These are phyloP conservation scores for Botrytis cinerea DNA, from an alignment of 2,329 filamentous ascomycete species.

Conservation along the genomic window DNA sequence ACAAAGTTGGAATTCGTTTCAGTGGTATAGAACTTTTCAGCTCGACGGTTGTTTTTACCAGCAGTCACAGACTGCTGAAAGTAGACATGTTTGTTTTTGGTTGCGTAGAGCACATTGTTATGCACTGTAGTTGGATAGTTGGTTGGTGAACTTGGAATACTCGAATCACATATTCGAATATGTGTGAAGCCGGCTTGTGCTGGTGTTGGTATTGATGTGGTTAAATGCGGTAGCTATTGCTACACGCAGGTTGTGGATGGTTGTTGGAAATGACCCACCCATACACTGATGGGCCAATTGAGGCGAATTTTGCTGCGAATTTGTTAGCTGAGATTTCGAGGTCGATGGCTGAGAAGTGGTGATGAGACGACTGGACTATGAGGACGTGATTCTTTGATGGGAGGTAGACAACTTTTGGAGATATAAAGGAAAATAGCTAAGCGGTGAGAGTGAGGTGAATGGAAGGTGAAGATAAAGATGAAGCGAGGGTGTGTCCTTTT, in stretches of 20 bases:
- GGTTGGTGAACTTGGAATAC: not conserved
- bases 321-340: not conserved
- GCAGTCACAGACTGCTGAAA: not conserved
- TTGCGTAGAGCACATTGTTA: not conserved
- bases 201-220: not conserved
- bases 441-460: not conserved
- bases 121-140: not conserved
- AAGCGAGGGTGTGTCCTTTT: not conserved
- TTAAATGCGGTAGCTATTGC: not conserved
- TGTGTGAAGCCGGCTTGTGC: not conserved
- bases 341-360: not conserved
- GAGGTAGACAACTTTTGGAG: not conserved
- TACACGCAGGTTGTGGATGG: not conserved
- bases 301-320: not conserved
- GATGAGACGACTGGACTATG: slow-evolving; percentile 7
- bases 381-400: not conserved
- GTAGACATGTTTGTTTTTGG: not conserved
- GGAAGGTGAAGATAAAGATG: not conserved
- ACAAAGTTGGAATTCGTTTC: not conserved
- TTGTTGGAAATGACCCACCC: not conserved
- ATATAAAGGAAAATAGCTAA: not conserved
- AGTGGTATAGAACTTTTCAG: not conserved
- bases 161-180: not conserved
- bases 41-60: not conserved
- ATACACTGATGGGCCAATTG: not conserved